These are phyloP conservation scores for Talaromyces marneffei DNA, from an alignment of 2,329 filamentous ascomycete genomes.

Conservation along the genomic window DNA sequence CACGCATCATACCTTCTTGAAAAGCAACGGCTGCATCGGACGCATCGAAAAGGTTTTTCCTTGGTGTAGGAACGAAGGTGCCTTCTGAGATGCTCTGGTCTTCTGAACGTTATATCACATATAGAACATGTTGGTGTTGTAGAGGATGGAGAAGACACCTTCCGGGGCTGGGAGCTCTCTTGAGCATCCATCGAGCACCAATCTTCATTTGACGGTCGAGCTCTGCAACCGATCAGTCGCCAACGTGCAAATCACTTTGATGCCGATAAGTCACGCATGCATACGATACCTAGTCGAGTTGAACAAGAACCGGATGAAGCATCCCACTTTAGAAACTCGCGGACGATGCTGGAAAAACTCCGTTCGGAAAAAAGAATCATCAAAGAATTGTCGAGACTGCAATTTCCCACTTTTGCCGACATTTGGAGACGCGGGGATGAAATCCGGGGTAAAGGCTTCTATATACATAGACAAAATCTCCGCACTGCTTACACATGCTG, in stretches of 20 bases:
- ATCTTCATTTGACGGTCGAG: neutral
- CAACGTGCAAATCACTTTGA: neutral
- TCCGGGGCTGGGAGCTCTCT: neutral
- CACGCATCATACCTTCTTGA: conserved; percentile 33
- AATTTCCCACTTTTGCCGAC: neutral
- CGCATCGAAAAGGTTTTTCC: conserved; percentile 36
- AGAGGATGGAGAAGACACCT: neutral
- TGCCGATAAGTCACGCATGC: neutral
- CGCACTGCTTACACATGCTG: neutral
- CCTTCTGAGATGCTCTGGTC: conserved; percentile 39
- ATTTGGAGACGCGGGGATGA: neutral
- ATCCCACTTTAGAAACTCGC: neutral
- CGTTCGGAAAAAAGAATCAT: neutral
- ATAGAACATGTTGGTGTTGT: conserved; percentile 17
- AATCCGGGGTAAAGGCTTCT: conserved; percentile 1
- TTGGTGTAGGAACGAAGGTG: conserved; percentile 39
- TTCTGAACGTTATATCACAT: conserved; percentile 34
- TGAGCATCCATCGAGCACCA: neutral
- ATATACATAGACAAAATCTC: neutral
- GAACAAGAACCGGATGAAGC: neutral
- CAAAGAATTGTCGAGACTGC: neutral
- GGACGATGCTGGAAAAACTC: neutral
- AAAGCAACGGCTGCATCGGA: conserved; percentile 38
- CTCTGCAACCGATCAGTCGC: neutral
- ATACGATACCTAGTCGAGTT: neutral